Evolutionary conservation across 2,329 filamentous ascomycete species (phyloP).

Genomic region (Chaetomiaceae sp.): DNA sequence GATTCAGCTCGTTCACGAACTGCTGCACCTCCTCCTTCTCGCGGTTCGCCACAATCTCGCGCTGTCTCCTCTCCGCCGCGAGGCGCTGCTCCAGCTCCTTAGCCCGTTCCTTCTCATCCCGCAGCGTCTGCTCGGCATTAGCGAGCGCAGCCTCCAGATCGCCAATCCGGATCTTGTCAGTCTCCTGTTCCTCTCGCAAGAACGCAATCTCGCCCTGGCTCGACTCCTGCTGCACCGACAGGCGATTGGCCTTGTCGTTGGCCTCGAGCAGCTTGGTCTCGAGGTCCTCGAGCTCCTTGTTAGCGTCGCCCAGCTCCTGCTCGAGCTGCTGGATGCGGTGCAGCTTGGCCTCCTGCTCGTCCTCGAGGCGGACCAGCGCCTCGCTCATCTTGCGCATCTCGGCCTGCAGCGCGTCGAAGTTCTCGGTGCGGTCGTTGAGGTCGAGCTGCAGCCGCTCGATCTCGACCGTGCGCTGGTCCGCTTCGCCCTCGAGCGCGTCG

Average conservation of each 20-base stretch:
- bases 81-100: slow-evolving; percentile 70
- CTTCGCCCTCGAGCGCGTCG: slow-evolving; percentile 61
- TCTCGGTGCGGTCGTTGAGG: slow-evolving; percentile 71
- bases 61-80: slow-evolving; percentile 72
- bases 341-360: slow-evolving; percentile 75
- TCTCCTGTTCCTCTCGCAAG: slow-evolving; percentile 91
- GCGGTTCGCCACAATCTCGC: slow-evolving; percentile 76
- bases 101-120: slow-evolving; percentile 74
- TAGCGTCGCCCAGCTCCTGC: slow-evolving; percentile 73
- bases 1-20: slow-evolving; percentile 86
- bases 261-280: slow-evolving; percentile 79
- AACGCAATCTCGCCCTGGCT: slow-evolving; percentile 91
- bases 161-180: slow-evolving; percentile 95
- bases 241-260: slow-evolving; percentile 78
- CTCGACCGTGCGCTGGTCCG: slow-evolving; percentile 66
- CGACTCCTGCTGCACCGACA: slow-evolving; percentile 88
- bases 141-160: slow-evolving; percentile 81
- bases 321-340: slow-evolving; percentile 77
- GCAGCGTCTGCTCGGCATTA: slow-evolving; percentile 69
- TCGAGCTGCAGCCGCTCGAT: slow-evolving; percentile 64
- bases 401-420: slow-evolving; percentile 82
- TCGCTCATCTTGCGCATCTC: slow-evolving; percentile 93
- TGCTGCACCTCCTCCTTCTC: slow-evolving; percentile 96
- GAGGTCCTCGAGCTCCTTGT: slow-evolving; percentile 77
- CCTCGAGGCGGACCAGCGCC: slow-evolving; percentile 77